Base-by-base conservation (phyloP, 257 asterid genomes). In the Primulina huaijiensis region DNA sequence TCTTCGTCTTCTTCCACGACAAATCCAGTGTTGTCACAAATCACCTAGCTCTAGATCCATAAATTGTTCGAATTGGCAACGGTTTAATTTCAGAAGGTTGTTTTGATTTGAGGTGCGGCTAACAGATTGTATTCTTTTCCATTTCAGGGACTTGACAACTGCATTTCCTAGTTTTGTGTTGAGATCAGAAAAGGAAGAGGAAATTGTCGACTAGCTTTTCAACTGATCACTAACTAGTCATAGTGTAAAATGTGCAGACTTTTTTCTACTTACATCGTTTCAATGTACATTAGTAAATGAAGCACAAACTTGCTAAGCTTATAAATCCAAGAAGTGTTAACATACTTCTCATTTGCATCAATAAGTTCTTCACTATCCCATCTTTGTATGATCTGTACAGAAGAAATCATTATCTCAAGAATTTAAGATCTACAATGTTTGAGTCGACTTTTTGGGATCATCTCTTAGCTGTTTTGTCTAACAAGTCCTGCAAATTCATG, bases 401-500 rank as follows among this genome's bases (percentile, higher is more conserved):
- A 46, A 4, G 14, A 46, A 12, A 21, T 21, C 23, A 21, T 21
- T 21, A 21, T 21, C 23, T 21, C 23, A 21, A 21, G 23, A 21
- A 21, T 21, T 0, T 21, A 21, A 21, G 23, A 21, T 21, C 23
- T 21, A 21, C 16, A 2, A 20, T 37, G 14, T 53, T 9, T 30
- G 30, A 11, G 2, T 52, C 27, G 7, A 16, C 19, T 5, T 68
- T 60, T 60, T 61, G n/a, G 19, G 65, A 38, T 53, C 61, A 68
- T 43, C 75, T 27, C 40, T 68, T 56, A 43, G 61, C 62, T 9
- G 60, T 72, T 61, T 70, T 75, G 63, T 86, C 79, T 65, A 90
- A 58, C 97, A 94, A 84, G 37, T 85, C 89, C 81, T 82, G 77
- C 88, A 94, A 79, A 81, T 86, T 89, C 95, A 84, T 86, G 60